phyloP scores from a whole-genome alignment of 2,329 filamentous ascomycete genomes.

The Fusarium dimerum region DNA sequence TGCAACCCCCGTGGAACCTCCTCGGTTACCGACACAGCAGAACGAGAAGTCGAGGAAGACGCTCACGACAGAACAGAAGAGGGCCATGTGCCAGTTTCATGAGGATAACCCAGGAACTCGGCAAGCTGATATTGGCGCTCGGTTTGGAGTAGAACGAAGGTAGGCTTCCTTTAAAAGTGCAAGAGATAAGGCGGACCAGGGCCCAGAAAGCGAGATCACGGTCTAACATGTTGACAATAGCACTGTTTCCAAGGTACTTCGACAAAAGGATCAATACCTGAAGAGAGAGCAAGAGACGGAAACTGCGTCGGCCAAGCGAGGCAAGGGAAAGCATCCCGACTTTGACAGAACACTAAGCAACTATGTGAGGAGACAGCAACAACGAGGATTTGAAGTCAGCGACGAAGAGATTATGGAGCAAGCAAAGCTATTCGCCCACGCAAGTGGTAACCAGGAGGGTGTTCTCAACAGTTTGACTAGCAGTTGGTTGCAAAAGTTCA shows the following conservation, averaged over 20 bases:
- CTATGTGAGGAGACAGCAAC: slow-evolving; percentile 81
- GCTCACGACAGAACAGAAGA: slow-evolving; percentile 85
- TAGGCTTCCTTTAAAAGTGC: slow-evolving; percentile 45
- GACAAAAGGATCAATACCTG: slow-evolving; percentile 93
- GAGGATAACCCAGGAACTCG: slow-evolving; percentile 88
- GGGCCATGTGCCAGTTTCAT: slow-evolving; percentile 91
- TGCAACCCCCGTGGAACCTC: slow-evolving; percentile 43
- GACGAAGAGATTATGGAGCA: slow-evolving; percentile 86
- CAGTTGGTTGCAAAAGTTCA: slow-evolving; percentile 93
- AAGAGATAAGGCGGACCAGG: not conserved
- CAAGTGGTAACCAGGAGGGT: slow-evolving; percentile 67
- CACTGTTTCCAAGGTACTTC: slow-evolving; percentile 96
- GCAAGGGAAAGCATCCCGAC: slow-evolving; percentile 83
- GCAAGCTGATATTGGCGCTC: slow-evolving; percentile 93
- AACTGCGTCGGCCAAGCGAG: slow-evolving; percentile 70
- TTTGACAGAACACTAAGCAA: slow-evolving; percentile 88
- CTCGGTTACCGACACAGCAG: slow-evolving; percentile 38
- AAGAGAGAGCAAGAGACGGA: slow-evolving; percentile 74
- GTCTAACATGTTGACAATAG: slow-evolving; percentile 48
- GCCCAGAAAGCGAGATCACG: slow-evolving; percentile 15
- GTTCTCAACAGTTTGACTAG: slow-evolving; percentile 70
- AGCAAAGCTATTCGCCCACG: slow-evolving; percentile 76
- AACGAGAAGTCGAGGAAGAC: slow-evolving; percentile 74
- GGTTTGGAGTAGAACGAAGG: slow-evolving; percentile 98
- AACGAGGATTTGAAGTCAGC: slow-evolving; percentile 70